Evolutionary conservation across 2,329 filamentous ascomycete genomes (phyloP).

Genomic region (Alternaria metachromatica): DNA sequence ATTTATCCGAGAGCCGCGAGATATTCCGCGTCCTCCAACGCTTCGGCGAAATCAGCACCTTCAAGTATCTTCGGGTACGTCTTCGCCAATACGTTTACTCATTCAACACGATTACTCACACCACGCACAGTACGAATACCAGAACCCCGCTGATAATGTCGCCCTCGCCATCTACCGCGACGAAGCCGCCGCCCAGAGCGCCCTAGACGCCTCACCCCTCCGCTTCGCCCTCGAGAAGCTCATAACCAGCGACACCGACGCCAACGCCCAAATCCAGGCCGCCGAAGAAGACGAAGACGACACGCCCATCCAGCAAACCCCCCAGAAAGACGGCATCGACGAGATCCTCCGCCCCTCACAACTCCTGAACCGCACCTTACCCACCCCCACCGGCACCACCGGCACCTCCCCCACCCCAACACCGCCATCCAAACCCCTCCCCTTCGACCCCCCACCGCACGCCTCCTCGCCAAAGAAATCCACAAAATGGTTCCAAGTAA

Average conservation of each 20-base stretch:
- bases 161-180: constrained; percentile 56
- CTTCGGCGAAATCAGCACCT: constrained; percentile 59
- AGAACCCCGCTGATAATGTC: constrained; percentile 51
- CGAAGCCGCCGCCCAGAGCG: constrained; percentile 48
- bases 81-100: background rate
- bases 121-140: constrained; percentile 51
- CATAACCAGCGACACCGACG: background rate
- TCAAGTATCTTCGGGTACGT: constrained; percentile 52
- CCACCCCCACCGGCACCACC: constrained; percentile 5
- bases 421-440: constrained; percentile 23
- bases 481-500: constrained; percentile 51
- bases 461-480: constrained; percentile 6
- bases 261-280: background rate
- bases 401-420: background rate
- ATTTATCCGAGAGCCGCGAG: constrained; percentile 58
- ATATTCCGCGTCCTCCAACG: constrained; percentile 56
- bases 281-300: constrained; percentile 21
- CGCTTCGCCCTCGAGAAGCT: constrained; percentile 54
- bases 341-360: constrained; percentile 40
- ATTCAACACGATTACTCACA: background rate
- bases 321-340: constrained; percentile 30
- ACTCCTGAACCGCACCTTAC: constrained; percentile 23
- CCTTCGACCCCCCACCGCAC: constrained; percentile 25
- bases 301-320: background rate
- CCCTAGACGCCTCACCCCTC: constrained; percentile 55